phyloP scores from a whole-genome alignment of 1,139 yeast species.

The Nakaseomyces sp. region DNA sequence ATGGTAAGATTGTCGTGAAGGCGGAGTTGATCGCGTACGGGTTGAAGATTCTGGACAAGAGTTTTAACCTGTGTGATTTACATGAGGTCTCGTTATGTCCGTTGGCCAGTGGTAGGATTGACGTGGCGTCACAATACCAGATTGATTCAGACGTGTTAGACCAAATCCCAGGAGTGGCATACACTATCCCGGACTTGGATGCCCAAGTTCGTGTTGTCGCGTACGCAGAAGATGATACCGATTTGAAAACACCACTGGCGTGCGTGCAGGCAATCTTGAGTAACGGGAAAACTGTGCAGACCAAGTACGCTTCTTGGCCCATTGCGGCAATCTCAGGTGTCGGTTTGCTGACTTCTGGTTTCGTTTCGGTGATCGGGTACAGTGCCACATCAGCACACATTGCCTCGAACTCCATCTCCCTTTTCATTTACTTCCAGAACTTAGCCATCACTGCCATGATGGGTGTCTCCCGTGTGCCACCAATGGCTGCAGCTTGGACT shows the following conservation, averaged over 20 bases:
- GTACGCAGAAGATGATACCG: constrained; percentile 40
- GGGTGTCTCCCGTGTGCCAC: constrained; percentile 90
- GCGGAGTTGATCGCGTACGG: constrained; percentile 77
- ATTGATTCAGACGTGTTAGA: constrained; percentile 38
- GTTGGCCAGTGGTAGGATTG: constrained; percentile 77
- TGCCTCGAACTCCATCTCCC: constrained; percentile 87
- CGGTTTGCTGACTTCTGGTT: constrained; percentile 80
- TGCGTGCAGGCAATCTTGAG: constrained; percentile 85
- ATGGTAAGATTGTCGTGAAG: constrained; percentile 62
- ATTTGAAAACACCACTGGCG: constrained; percentile 47
- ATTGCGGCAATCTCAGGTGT: constrained; percentile 85
- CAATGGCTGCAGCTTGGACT: constrained; percentile 97
- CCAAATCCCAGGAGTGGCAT: constrained; percentile 73
- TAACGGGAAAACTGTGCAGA: constrained; percentile 91
- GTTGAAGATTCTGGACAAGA: constrained; percentile 48
- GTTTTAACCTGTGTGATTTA: constrained; percentile 56
- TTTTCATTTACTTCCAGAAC: constrained; percentile 88
- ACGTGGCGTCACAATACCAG: constrained; percentile 46
- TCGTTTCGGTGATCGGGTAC: constrained; percentile 80
- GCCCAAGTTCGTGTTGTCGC: constrained; percentile 77
- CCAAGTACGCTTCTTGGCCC: constrained; percentile 94
- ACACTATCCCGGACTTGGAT: constrained; percentile 86
- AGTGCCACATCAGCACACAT: constrained; percentile 93
- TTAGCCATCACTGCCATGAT: constrained; percentile 91
- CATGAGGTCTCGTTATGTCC: constrained; percentile 66